phyloP scores from a whole-genome alignment of 345 rosid species.

The Garcia nutans region DNA sequence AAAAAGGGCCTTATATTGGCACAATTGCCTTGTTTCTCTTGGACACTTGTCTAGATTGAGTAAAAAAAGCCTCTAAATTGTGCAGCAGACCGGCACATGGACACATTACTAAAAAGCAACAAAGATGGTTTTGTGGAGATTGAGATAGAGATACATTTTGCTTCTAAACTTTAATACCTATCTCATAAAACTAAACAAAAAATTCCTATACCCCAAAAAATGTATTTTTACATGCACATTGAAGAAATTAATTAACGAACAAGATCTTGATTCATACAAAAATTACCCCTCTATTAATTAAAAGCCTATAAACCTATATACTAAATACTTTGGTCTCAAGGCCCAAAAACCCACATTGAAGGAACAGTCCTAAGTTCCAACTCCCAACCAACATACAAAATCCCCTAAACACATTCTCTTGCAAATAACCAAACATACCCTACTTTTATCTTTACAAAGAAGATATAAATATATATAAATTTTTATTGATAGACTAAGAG shows the following conservation, averaged over 20 bases:
- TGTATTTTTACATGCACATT: conserved; percentile 9
- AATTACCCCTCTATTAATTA: conserved; percentile 31
- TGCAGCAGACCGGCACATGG: conserved; percentile 32
- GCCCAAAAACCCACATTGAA: conserved; percentile 31
- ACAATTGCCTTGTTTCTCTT: conserved; percentile 35
- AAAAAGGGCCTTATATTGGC: conserved; percentile 17
- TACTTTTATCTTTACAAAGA: background rate
- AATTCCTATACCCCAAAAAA: conserved; percentile 26
- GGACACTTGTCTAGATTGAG: conserved; percentile 60
- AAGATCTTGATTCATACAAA: conserved; percentile 23
- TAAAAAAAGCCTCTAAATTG: conserved; percentile 47
- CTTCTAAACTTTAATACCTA: conserved; percentile 19
- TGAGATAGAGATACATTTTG: conserved; percentile 9
- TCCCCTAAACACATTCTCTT: conserved; percentile 14
- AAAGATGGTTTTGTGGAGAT: conserved; percentile 39
- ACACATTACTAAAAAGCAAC: conserved; percentile 37
- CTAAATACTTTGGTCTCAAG: conserved; percentile 10
- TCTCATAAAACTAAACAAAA: background rate
- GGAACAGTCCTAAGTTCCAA: conserved; percentile 17
- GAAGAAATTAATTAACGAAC: conserved; percentile 15
- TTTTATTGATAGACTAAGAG: background rate
- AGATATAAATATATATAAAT: background rate
- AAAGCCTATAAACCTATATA: conserved; percentile 14
- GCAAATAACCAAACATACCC: conserved; percentile 33
- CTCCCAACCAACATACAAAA: conserved; percentile 1